Evolutionary conservation across 179 eudicot species (phyloP).

Genomic region (Sideroxylon spinosum): DNA sequence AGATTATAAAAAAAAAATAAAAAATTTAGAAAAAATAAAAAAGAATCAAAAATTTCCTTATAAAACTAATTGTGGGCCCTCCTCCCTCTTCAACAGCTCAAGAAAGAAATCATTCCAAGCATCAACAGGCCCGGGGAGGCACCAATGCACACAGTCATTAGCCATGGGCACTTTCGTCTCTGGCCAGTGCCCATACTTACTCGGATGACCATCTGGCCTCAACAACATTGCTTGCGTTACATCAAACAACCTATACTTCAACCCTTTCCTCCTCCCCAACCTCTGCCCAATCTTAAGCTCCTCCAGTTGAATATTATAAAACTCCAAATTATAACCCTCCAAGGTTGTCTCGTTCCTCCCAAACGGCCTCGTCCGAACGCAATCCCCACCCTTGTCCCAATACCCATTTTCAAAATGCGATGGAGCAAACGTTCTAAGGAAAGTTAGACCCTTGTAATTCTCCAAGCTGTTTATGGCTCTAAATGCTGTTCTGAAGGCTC

Average conservation of each 20-base stretch:
- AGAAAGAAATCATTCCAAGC: slow-evolving; percentile 70
- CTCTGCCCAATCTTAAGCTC: slow-evolving; percentile 47
- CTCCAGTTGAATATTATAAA: slow-evolving; percentile 47
- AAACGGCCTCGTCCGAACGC: slow-evolving; percentile 43
- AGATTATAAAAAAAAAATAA: too few relatives aligned
- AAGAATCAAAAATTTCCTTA: background rate
- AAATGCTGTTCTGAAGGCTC: slow-evolving; percentile 46
- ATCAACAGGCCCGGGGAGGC: slow-evolving; percentile 78
- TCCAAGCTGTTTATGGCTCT: slow-evolving; percentile 35
- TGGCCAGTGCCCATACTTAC: slow-evolving; percentile 53
- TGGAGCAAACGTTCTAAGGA: slow-evolving; percentile 59
- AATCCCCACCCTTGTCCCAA: slow-evolving; percentile 71
- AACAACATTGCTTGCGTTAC: slow-evolving; percentile 52
- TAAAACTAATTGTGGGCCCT: background rate
- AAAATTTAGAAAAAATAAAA: too few relatives aligned
- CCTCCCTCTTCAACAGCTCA: slow-evolving; percentile 43
- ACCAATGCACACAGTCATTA: slow-evolving; percentile 82
- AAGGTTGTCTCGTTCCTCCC: slow-evolving; percentile 39
- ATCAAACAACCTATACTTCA: slow-evolving; percentile 46
- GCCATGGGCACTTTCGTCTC: slow-evolving; percentile 35
- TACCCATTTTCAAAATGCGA: slow-evolving; percentile 64
- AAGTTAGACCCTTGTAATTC: slow-evolving; percentile 41
- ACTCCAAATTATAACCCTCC: slow-evolving; percentile 43
- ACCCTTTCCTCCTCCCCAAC: slow-evolving; percentile 40
- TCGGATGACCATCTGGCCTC: slow-evolving; percentile 85